Conservation (phyloP, 2,329 filamentous ascomycete species). For the Aspergillus novofumigatus region DNA sequence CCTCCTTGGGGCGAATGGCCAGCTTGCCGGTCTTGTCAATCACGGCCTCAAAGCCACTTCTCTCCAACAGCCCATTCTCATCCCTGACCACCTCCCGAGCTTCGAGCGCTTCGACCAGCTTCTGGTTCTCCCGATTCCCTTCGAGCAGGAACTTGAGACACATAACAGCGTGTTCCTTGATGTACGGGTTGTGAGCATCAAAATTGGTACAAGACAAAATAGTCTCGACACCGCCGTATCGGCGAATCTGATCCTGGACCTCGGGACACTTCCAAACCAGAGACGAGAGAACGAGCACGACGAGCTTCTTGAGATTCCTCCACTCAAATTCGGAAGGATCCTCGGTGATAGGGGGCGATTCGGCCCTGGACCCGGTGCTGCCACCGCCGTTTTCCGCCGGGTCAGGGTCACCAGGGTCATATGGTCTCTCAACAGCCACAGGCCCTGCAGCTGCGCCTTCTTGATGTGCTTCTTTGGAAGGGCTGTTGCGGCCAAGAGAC, state of each 20-base stretch:
- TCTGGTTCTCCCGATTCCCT: conserved; percentile 49
- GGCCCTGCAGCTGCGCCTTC: conserved; percentile 33
- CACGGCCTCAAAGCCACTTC: conserved; percentile 41
- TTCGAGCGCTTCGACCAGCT: conserved; percentile 48
- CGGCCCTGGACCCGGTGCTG: conserved; percentile 41
- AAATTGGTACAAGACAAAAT: conserved; percentile 86
- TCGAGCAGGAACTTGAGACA: conserved; percentile 71
- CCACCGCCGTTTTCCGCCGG: conserved; percentile 35
- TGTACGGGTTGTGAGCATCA: conserved; percentile 90
- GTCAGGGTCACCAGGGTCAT: conserved; percentile 47
- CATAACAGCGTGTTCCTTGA: conserved; percentile 84
- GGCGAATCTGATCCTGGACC: conserved; percentile 84
- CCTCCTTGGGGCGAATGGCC: conserved; percentile 36
- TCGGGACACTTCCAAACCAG: conserved; percentile 80
- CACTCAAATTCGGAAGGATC: conserved; percentile 65
- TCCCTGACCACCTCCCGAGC: conserved; percentile 42
- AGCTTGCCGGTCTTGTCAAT: conserved; percentile 42
- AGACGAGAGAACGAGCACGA: conserved; percentile 83
- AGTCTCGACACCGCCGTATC: conserved; percentile 79
- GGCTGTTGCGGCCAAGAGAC: conserved; percentile 28
- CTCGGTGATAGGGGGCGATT: conserved; percentile 51
- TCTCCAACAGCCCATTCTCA: conserved; percentile 38
- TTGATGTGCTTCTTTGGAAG: conserved; percentile 23
- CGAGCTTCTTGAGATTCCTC: conserved; percentile 87
- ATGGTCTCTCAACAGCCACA: conserved; percentile 61